These are phyloP conservation scores for Fusarium compactum DNA, from an alignment of 2,329 filamentous ascomycete genomes.

Conservation along the genomic window DNA sequence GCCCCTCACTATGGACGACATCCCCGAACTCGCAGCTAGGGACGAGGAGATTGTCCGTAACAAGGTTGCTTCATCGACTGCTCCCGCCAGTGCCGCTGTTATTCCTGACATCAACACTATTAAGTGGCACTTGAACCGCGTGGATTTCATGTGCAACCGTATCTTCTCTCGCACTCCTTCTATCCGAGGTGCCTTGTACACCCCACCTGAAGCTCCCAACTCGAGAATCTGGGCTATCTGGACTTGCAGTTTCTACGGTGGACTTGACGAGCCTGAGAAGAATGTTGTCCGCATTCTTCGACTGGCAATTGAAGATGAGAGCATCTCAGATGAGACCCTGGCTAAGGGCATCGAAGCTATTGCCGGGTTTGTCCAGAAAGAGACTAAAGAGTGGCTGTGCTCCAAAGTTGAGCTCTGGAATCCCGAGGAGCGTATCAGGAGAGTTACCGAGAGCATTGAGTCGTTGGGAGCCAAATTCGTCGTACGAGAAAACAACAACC, in stretches of 20 bases:
- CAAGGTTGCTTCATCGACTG: constrained; percentile 56
- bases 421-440: constrained; percentile 67
- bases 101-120: constrained; percentile 50
- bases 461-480: constrained; percentile 64
- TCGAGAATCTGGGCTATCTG: constrained; percentile 80
- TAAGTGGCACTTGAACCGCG: constrained; percentile 77
- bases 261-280: constrained; percentile 63
- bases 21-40: constrained; percentile 70
- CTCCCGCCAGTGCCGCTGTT: constrained; percentile 51
- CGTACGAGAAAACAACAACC: constrained; percentile 73
- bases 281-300: constrained; percentile 79
- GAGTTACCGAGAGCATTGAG: constrained; percentile 58
- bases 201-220: constrained; percentile 57
- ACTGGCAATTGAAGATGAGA: constrained; percentile 71
- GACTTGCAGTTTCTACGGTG: constrained; percentile 74
- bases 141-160: constrained; percentile 79
- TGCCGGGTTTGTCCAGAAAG: constrained; percentile 72
- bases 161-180: constrained; percentile 68
- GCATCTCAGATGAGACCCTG: constrained; percentile 57
- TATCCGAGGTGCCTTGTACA: constrained; percentile 78
- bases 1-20: constrained; percentile 68
- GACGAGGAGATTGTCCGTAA: constrained; percentile 73
- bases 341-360: constrained; percentile 70
- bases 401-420: constrained; percentile 85
- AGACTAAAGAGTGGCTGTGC: constrained; percentile 80